Evolutionary conservation across 1,139 yeast genomes (phyloP), one percentile per base, ranked within the genome.

Genomic region (Yamadazyma sp.): DNA sequence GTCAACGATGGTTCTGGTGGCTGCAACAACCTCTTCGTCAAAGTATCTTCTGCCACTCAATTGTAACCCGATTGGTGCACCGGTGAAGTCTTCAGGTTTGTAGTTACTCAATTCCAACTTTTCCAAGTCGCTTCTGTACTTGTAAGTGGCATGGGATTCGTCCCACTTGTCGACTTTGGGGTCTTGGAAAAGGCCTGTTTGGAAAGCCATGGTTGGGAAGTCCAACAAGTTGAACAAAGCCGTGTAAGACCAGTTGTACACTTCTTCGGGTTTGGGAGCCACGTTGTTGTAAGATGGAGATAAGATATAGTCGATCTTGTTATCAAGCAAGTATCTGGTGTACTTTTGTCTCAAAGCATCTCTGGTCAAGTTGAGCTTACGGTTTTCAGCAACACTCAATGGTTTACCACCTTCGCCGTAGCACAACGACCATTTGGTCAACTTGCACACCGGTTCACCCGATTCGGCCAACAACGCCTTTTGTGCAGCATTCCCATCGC

Each of bases 211-310:
- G 30, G 81, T 71, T 35, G 88, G 85, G 51, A 78, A 68, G 55
- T 83, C 88, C 48, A 81, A 61, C 40, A 82, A 56, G 56, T 82
- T 83, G 71, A 79, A 84, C 48, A 83, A 72, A 0, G 87, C 61
- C 10, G 89, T 83, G 63, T 83, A 84, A 3, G 87, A 83, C 92
- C 94, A 84, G 61, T 83, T 82, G 55, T 75, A 77, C 10, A 84
- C 75, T 39, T 77, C 74, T 34, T 77, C 81, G 14, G 82, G 79
- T 37, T 73, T 75, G 16, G 91, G 88, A 5, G 94, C 89, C 39
- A 82, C 85, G 44, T 85, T 85, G 43, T 77, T 77, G 55, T 82
- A 81, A 5, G 81, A 72, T 34, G 95, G 94, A 38, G 83, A 70
- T 36, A 87, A 62, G 41, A 86, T 71, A 52, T 82, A 79, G 54